A percentile compares a stretch with the other conserved stretches of the same genome.
These are phyloP conservation scores for Turritis glabra DNA, from an alignment of 345 rosid genomes.

Conservation along the genomic window DNA sequence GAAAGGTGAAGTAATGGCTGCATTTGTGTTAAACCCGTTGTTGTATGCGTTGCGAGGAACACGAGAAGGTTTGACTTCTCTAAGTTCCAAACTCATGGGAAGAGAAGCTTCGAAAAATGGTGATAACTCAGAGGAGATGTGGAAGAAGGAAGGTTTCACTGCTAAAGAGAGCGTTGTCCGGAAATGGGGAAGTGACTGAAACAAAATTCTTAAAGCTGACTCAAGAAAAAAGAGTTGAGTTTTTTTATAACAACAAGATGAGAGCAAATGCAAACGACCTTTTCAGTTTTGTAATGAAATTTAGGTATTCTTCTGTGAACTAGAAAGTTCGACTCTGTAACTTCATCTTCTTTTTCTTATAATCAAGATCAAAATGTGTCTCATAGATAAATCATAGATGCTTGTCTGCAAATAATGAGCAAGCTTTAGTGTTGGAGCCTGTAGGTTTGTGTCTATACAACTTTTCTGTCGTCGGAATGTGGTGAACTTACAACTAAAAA, in stretches of 20 bases:
- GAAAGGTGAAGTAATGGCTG: slow-evolving; percentile 72
- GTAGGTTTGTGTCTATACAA: slow-evolving; percentile 11
- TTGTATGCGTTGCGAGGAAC: slow-evolving; percentile 68
- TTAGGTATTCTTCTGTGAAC: slow-evolving; percentile 9
- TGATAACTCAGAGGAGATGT: slow-evolving; percentile 36
- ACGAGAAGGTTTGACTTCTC: slow-evolving; percentile 53
- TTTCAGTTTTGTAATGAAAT: slow-evolving; percentile 15
- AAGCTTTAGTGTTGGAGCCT: background rate
- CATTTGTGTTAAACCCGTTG: slow-evolving; percentile 70
- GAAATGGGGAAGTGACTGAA: slow-evolving; percentile 82
- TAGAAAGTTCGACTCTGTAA: background rate
- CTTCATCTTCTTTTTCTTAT: background rate
- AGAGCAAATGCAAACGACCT: background rate
- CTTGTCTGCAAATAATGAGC: background rate
- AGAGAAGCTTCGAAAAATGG: slow-evolving; percentile 29
- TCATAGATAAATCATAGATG: background rate
- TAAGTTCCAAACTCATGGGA: slow-evolving; percentile 53
- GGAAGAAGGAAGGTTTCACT: slow-evolving; percentile 46
- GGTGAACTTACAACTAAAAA: background rate
- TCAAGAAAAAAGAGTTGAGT: background rate
- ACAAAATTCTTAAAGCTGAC: background rate
- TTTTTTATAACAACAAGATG: background rate
- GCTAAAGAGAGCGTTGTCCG: slow-evolving; percentile 76
- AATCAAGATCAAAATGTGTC: background rate
- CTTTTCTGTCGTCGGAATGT: background rate